These are phyloP conservation scores for Termitomyces sp. DNA, from an alignment of 768 basidiomycete genomes.

Conservation along the genomic window DNA sequence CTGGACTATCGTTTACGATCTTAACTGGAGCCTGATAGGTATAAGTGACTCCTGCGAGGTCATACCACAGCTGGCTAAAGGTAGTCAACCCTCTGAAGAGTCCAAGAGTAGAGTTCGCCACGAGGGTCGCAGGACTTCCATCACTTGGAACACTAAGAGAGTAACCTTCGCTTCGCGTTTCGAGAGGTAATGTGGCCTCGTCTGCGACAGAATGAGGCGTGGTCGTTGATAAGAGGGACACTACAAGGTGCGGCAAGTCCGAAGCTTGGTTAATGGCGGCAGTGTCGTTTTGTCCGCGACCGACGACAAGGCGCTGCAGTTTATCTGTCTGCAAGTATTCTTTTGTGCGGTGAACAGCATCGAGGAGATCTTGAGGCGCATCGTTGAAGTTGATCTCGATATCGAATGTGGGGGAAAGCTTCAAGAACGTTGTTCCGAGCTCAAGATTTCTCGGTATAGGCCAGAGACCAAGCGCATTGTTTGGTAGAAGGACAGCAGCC, in stretches of 20 bases:
- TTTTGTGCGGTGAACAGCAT: conserved; percentile 48
- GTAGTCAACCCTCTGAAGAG: conserved; percentile 69
- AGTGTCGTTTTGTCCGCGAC: conserved; percentile 48
- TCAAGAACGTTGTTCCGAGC: conserved; percentile 35
- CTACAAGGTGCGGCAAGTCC: conserved; percentile 33
- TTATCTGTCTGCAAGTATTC: conserved; percentile 43
- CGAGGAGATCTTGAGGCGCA: conserved; percentile 50
- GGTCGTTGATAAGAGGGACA: conserved; percentile 29
- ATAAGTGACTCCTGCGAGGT: conserved; percentile 40
- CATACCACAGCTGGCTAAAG: conserved; percentile 67
- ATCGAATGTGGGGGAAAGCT: conserved; percentile 44
- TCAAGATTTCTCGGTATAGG: conserved; percentile 42
- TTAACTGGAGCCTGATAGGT: conserved; percentile 49
- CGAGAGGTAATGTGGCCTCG: conserved; percentile 46
- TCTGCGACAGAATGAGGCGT: conserved; percentile 39
- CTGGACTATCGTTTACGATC: conserved; percentile 55
- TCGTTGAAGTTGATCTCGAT: conserved; percentile 37
- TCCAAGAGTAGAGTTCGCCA: conserved; percentile 61
- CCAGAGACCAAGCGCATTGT: conserved; percentile 31
- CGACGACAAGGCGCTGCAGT: conserved; percentile 52
- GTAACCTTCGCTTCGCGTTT: conserved; percentile 54
- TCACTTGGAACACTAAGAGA: conserved; percentile 48
- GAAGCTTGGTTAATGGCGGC: conserved; percentile 31
- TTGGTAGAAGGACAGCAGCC: conserved; percentile 1
- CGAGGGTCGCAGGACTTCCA: conserved; percentile 46